Evolutionary conservation across 2,329 filamentous ascomycete species (phyloP).

Genomic region (Xylariomycetidae sp.): DNA sequence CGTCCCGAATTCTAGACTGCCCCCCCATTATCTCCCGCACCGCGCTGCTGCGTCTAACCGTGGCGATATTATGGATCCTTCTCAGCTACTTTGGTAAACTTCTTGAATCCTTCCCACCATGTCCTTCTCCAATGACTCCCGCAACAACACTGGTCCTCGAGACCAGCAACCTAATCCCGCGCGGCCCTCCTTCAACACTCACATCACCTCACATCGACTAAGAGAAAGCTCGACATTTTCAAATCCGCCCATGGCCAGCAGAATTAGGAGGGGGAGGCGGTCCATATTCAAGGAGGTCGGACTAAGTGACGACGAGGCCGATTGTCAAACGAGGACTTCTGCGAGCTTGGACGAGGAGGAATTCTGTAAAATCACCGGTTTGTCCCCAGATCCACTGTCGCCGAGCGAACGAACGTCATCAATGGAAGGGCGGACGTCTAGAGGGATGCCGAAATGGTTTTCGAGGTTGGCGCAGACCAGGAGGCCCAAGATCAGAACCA

Average conservation of each 20-base stretch:
- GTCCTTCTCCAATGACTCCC: conserved; percentile 17
- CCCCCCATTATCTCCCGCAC: too few relatives aligned
- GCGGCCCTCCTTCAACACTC: conserved; percentile 47
- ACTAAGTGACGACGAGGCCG: conserved; percentile 32
- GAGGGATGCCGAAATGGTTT: conserved; percentile 34
- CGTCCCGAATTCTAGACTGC: conserved; percentile 7
- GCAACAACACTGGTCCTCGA: conserved; percentile 13
- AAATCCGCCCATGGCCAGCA: conserved; percentile 37
- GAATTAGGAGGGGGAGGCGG: conserved; percentile 44
- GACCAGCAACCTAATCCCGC: conserved; percentile 8
- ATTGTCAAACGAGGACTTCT: conserved; percentile 13
- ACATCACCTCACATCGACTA: conserved; percentile 46
- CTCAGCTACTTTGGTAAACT: neutral
- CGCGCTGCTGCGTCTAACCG: too few relatives aligned
- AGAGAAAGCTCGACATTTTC: conserved; percentile 41
- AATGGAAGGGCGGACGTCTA: conserved; percentile 10
- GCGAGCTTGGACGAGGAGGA: conserved; percentile 26
- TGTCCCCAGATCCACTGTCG: conserved; percentile 20
- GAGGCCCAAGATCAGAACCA: conserved; percentile 38
- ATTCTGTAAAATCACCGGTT: conserved; percentile 24
- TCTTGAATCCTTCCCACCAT: conserved; percentile 12
- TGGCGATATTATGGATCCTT: neutral
- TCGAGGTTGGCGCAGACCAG: conserved; percentile 35
- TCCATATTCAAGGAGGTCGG: conserved; percentile 51
- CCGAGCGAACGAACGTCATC: conserved; percentile 23